Conservation (phyloP, 257 asterid species). For the Solanum sitiens region DNA sequence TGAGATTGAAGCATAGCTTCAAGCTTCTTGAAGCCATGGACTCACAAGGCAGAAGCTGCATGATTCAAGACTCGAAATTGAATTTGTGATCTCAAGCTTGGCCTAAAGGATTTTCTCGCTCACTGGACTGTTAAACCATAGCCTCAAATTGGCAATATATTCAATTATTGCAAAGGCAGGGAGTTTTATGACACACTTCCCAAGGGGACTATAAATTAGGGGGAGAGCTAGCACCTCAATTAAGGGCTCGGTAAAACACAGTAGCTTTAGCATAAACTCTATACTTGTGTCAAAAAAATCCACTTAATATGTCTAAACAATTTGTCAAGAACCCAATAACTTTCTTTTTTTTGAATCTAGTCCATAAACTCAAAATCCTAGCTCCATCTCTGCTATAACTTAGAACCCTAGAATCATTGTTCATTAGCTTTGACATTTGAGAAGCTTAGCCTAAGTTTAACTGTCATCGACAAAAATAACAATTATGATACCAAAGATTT, state of each 20-base stretch:
- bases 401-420: not conserved
- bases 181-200: not conserved
- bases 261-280: not conserved
- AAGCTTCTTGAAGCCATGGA: not conserved
- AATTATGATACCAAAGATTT: not conserved
- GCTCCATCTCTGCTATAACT: not conserved
- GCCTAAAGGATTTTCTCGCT: not conserved
- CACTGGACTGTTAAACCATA: not conserved
- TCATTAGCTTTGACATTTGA: not conserved
- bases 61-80: not conserved
- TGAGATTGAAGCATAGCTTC: not conserved
- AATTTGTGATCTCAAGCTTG: not conserved
- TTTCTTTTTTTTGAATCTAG: not conserved
- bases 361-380: not conserved
- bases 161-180: not conserved
- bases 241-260: not conserved
- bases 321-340: not conserved
- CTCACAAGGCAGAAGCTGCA: not conserved
- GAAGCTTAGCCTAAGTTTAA: not conserved
- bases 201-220: not conserved
- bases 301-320: not conserved
- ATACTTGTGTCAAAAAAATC: not conserved
- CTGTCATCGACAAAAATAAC: not conserved
- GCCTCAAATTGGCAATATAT: not conserved
- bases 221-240: not conserved